These are phyloP conservation scores for Climacium dendroides DNA, from an alignment of 225 moss, liverwort and hornwort genomes.

Conservation along the genomic window DNA sequence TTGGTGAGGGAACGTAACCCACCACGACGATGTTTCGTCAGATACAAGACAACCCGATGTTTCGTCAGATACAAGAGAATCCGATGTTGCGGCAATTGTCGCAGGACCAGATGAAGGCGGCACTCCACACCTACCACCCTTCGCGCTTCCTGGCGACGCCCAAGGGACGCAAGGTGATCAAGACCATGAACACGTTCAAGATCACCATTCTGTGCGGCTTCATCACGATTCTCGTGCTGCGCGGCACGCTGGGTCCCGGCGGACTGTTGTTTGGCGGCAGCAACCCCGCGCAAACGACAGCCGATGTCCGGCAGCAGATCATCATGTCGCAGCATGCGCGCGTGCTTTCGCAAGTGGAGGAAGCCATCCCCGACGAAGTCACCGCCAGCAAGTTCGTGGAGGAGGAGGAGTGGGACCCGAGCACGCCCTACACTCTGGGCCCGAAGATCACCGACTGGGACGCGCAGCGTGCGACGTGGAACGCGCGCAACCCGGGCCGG, in stretches of 20 bases:
- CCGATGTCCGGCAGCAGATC: background rate
- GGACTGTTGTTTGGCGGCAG: conserved; percentile 11
- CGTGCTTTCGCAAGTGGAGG: conserved; percentile 33
- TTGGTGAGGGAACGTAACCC: background rate
- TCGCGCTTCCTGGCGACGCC: conserved; percentile 40
- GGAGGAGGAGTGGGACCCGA: conserved; percentile 19
- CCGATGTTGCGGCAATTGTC: conserved; percentile 16
- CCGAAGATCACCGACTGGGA: conserved; percentile 58
- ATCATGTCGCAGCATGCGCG: conserved; percentile 30
- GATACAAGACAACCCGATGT: background rate
- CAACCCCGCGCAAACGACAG: background rate
- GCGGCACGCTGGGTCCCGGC: conserved; percentile 39
- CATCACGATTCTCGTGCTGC: conserved; percentile 51
- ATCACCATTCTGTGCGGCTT: conserved; percentile 53
- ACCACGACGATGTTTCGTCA: background rate
- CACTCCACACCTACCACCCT: conserved; percentile 30
- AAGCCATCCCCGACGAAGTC: conserved; percentile 28
- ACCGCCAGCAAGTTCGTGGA: conserved; percentile 39
- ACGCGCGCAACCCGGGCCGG: conserved; percentile 6
- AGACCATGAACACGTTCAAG: conserved; percentile 47
- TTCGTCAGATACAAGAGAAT: background rate
- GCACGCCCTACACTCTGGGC: conserved; percentile 24
- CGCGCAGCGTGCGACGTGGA: conserved; percentile 30
- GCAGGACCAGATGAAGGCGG: conserved; percentile 22
- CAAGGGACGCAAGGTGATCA: conserved; percentile 50